Base-by-base conservation (phyloP, 345 rosid species). In the Salix caprea region DNA sequence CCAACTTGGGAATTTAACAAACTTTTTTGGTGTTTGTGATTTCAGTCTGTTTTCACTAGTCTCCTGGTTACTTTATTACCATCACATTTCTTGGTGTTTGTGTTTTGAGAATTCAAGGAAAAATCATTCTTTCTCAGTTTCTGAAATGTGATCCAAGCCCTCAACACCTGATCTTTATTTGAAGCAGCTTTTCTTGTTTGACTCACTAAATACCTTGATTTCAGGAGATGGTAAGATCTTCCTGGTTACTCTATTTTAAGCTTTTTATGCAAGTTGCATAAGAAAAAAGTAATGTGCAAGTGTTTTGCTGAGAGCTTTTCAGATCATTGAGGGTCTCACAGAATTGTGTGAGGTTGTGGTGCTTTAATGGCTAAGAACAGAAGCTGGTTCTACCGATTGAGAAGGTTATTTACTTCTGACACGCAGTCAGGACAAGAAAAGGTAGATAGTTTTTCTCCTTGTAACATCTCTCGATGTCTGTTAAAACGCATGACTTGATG, bases 301-400 rank as follows among this genome's bases (percentile, higher is more conserved):
- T 60, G 28, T 8, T 60, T 58, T 60, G 65, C 28, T 60, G 39
- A 23, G 15, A 28, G 18, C 11, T 40, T 72, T 39, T 72, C 13
- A 18, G 34, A 28, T 69, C 69, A 60, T 60, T 70, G 42, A 30
- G 56, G 52, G 16, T 72, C 32, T 58, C 32, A 30, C 16, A 37
- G 42, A 21, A 44, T 66, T 23, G 12, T 73, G 81, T 42, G 72
- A 73, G 83, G 80, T 82, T 76, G 71, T 86, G 76, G 81, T 84
- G 80, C 71, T 82, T 75, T 77, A 75, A 91, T 91, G 94, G 88
- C 87, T 36, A 90, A 88, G 92, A 91, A 88, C 88, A 91, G 84
- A 74, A 85, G 92, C 71, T 89, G 94, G 93, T 82, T 95, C 85
- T 86, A 77, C 84, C 70, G 86, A n/a, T 73, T 92, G 76, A 95